Base-by-base conservation (phyloP, 768 basidiomycete species). In the Mycena venus region DNA sequence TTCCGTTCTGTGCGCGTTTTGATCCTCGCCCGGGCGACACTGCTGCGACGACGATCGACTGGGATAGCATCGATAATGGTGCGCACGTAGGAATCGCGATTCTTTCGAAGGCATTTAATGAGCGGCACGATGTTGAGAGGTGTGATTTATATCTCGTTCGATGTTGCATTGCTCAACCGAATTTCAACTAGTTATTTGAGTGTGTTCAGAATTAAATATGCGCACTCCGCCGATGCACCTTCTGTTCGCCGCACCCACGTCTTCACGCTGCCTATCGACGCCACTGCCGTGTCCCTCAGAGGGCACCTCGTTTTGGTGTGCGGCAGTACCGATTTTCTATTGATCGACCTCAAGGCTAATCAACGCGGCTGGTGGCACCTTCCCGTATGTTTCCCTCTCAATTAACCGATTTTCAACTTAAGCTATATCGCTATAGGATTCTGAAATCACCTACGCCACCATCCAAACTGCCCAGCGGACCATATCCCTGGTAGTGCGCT, bases 41-140 rank as follows among this genome's bases (percentile, higher is more conserved):
- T n/a, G 34, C 40, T 3, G 17, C 64, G 6, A n/a, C 64, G 6
- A n/a, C 34, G 19, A 51, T 76, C 19, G 62, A 51, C 11, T 76
- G 75, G 75, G 59, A 76, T 25, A 73, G 68, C 64, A 40, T 23
- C 23, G 72, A 76, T 65, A 76, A 73, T 42, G 75, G 75, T 19
- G 68, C 38, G 21, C 47, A 66, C 21, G 71, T 63, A 11, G 58
- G 17, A 12, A 11, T 76, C 21, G 75, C 15, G 3, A 42, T 76
- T 19, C 19, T 76, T 25, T 73, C 72, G 29, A 73, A 58, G 34
- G 64, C 63, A 23, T 67, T 67, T 19, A 68, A 67, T 49, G 34
- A 47, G 17, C 32, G 15, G 0, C 69, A 55, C 15, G 53, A 67
- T 25, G 32, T 67, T 1, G 58, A 62, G 53, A 66, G 59, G 69